Conservation (phyloP, 768 basidiomycete genomes). For the Chiua virens region DNA sequence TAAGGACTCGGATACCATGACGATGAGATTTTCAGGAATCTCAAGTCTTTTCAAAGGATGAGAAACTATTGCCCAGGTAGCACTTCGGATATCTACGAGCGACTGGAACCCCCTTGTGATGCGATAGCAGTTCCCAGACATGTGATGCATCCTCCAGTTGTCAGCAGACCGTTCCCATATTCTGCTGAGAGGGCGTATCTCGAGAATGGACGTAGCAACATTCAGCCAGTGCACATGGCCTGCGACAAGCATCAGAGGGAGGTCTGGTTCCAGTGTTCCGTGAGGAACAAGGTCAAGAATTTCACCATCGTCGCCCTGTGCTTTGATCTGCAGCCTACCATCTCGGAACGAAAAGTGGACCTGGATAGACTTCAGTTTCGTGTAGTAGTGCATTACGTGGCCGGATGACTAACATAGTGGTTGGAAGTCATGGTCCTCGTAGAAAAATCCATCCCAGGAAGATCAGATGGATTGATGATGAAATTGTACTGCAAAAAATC, state of each 20-base stretch:
- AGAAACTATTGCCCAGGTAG: conserved; percentile 17
- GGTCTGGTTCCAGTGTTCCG: conserved; percentile 8
- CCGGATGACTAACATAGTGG: conserved; percentile 5
- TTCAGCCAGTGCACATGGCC: conserved; percentile 21
- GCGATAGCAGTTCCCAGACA: neutral
- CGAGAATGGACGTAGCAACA: conserved; percentile 7
- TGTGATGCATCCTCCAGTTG: conserved; percentile 13
- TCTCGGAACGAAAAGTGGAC: conserved; percentile 14
- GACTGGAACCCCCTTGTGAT: neutral
- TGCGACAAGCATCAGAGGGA: conserved; percentile 14
- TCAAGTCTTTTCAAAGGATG: neutral
- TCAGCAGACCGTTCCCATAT: conserved; percentile 9
- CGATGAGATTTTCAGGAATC: neutral
- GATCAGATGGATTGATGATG: conserved; percentile 5
- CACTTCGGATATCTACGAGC: conserved; percentile 21
- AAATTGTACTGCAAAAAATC: neutral
- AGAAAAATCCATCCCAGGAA: conserved; percentile 15
- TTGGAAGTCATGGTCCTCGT: conserved; percentile 5
- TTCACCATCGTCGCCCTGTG: neutral
- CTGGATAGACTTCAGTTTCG: neutral
- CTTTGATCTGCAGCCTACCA: conserved; percentile 5
- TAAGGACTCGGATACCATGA: neutral
- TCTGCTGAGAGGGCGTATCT: conserved; percentile 15
- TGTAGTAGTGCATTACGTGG: too few relatives aligned
- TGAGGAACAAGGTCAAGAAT: conserved; percentile 14